Percentiles rank a stretch among this genome's conserved stretches.
Conservation (phyloP, 2,329 filamentous ascomycete species). For the Fusarium tanahbumbuense region DNA sequence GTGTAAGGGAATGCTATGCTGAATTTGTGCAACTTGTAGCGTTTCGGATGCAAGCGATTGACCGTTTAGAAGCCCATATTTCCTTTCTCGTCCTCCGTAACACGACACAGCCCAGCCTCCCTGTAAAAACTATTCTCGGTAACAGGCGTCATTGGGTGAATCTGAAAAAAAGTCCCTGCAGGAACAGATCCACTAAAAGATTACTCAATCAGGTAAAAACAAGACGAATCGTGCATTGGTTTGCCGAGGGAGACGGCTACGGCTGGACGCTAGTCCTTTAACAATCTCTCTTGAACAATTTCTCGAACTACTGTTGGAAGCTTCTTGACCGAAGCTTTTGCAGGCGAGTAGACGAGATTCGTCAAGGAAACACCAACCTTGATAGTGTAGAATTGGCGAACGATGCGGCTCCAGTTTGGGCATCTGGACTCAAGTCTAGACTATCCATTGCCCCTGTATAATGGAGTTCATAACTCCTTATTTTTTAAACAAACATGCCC, state of each 20-base stretch:
- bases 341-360: background rate
- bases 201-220: constrained; percentile 26
- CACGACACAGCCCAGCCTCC: constrained; percentile 11
- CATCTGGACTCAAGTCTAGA: constrained; percentile 12
- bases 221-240: constrained; percentile 36
- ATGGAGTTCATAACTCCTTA: constrained; percentile 1
- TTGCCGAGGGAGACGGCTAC: constrained; percentile 12
- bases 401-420: background rate
- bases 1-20: constrained; percentile 5
- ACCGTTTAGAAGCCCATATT: constrained; percentile 21
- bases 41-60: constrained; percentile 7
- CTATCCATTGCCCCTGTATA: background rate
- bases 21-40: constrained; percentile 16
- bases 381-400: background rate
- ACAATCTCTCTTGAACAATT: constrained; percentile 23
- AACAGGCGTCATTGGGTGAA: constrained; percentile 32
- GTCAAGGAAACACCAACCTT: background rate
- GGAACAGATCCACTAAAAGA: constrained; percentile 31
- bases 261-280: constrained; percentile 12
- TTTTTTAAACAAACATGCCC: constrained; percentile 1
- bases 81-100: constrained; percentile 23
- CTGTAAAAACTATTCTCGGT: constrained; percentile 32
- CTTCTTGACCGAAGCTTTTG: background rate
- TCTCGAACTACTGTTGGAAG: background rate
- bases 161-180: constrained; percentile 31